Conservation (phyloP, 805 yeast species). For the Barnettozyma wickerhamii region DNA sequence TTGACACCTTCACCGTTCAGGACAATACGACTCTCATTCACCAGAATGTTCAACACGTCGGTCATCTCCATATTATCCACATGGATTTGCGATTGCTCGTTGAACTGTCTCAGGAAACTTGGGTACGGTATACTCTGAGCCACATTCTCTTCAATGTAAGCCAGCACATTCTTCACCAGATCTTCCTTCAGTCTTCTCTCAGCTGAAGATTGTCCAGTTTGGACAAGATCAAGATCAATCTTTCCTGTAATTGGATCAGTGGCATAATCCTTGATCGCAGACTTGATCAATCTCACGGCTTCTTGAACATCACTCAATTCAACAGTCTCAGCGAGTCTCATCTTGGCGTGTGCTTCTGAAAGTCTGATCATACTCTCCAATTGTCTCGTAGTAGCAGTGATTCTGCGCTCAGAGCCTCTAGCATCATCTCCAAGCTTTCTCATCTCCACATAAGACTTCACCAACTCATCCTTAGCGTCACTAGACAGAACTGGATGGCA, state of each 20-base stretch:
- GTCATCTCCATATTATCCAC: constrained; percentile 70
- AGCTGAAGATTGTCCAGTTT: constrained; percentile 89
- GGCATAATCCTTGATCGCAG: constrained; percentile 97
- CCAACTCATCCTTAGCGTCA: constrained; percentile 81
- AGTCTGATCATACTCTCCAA: constrained; percentile 93
- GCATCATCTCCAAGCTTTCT: constrained; percentile 91
- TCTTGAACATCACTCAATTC: constrained; percentile 81
- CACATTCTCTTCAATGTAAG: constrained; percentile 43
- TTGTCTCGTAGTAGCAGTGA: constrained; percentile 98
- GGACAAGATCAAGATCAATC: constrained; percentile 95
- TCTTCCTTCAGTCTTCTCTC: constrained; percentile 78
- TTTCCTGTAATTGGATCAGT: constrained; percentile 96
- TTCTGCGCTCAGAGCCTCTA: constrained; percentile 78
- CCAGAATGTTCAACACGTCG: constrained; percentile 62
- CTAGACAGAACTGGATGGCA: constrained; percentile 73
- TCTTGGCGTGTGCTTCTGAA: constrained; percentile 95
- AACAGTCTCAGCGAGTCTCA: constrained; percentile 74
- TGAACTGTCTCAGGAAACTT: constrained; percentile 55
- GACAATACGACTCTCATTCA: constrained; percentile 63
- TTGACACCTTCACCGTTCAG: constrained; percentile 71
- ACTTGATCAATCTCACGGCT: constrained; percentile 86
- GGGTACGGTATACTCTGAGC: constrained; percentile 51
- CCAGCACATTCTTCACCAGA: constrained; percentile 55
- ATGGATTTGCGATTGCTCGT: constrained; percentile 58
- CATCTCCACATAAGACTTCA: constrained; percentile 87